A percentile compares a stretch with the other conserved stretches of the same genome.
Conservation (phyloP, 169 alveolate genomes). For the Plasmodium gallinaceum region DNA sequence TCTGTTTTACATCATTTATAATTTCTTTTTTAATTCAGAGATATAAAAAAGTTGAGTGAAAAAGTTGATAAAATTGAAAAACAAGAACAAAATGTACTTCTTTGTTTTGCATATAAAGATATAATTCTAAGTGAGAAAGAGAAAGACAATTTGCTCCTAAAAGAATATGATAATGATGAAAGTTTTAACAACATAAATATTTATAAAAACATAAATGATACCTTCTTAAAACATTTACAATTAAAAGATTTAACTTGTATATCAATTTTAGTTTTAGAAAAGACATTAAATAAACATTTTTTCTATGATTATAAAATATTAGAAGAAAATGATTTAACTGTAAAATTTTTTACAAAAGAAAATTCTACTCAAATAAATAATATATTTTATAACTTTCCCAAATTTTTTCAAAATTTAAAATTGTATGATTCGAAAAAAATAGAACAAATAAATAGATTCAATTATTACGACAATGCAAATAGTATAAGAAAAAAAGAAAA, state of each 20-base stretch:
- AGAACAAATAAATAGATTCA: neutral
- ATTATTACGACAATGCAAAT: neutral
- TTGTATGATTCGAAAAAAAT: constrained; percentile 26
- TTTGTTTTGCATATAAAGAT: constrained; percentile 70
- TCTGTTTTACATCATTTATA: neutral
- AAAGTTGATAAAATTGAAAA: constrained; percentile 4
- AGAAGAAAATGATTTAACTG: constrained; percentile 37
- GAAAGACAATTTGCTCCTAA: neutral
- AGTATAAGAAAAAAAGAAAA: neutral
- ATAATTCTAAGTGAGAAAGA: constrained; percentile 16
- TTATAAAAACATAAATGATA: constrained; percentile 7
- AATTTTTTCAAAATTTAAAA: constrained; percentile 23
- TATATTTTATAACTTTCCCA: constrained; percentile 13
- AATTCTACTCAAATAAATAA: constrained; percentile 13
- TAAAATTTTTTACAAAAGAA: constrained; percentile 45
- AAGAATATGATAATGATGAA: constrained; percentile 16
- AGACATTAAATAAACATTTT: constrained; percentile 32
- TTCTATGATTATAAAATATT: constrained; percentile 57
- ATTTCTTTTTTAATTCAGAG: constrained; percentile 9
- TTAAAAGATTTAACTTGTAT: constrained; percentile 56
- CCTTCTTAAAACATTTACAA: constrained; percentile 20
- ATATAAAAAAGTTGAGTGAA: constrained; percentile 29
- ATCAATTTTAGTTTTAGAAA: constrained; percentile 32
- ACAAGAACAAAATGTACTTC: neutral
- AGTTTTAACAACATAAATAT: constrained; percentile 6